Percentiles rank a stretch among this genome's conserved stretches.
Conservation (phyloP, 2,329 filamentous ascomycete genomes). For the Alternaria brassicae region DNA sequence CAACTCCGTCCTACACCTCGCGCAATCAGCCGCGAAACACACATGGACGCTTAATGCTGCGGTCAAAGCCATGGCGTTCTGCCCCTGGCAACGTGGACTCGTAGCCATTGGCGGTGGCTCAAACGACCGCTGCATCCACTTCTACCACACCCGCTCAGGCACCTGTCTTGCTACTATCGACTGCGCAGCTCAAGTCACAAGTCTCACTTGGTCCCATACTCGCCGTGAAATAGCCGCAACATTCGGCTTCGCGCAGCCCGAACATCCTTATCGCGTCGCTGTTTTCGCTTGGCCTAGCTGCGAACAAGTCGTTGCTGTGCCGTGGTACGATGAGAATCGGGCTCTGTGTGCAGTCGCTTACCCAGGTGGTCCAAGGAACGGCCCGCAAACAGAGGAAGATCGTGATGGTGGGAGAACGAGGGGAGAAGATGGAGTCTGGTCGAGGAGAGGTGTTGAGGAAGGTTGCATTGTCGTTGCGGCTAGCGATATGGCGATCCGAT, state of each 20-base stretch:
- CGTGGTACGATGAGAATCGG: conserved; percentile 79
- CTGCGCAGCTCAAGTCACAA: conserved; percentile 91
- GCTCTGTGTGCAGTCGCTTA: conserved; percentile 90
- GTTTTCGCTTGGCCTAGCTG: conserved; percentile 96
- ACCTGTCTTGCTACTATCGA: conserved; percentile 87
- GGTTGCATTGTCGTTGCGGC: conserved; percentile 90
- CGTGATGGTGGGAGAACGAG: conserved; percentile 35
- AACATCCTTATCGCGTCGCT: conserved; percentile 87
- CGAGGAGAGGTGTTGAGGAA: conserved; percentile 67
- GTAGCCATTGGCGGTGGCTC: conserved; percentile 91
- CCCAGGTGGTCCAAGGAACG: conserved; percentile 66
- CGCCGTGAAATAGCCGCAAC: conserved; percentile 89
- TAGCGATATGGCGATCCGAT: conserved; percentile 91
- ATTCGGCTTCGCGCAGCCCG: conserved; percentile 90
- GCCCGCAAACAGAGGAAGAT: conserved; percentile 7
- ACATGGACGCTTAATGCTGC: conserved; percentile 82
- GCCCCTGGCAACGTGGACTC: conserved; percentile 87
- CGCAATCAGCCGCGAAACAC: conserved; percentile 68
- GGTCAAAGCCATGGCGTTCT: conserved; percentile 96
- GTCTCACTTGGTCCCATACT: conserved; percentile 86
- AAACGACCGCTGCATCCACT: conserved; percentile 94
- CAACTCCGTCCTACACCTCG: conserved; percentile 55
- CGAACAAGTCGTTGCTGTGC: conserved; percentile 81
- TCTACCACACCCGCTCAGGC: conserved; percentile 87
- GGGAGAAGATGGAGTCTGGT: conserved; percentile 63